Base-by-base conservation (phyloP, 345 rosid species). In the Jatropha curcas region DNA sequence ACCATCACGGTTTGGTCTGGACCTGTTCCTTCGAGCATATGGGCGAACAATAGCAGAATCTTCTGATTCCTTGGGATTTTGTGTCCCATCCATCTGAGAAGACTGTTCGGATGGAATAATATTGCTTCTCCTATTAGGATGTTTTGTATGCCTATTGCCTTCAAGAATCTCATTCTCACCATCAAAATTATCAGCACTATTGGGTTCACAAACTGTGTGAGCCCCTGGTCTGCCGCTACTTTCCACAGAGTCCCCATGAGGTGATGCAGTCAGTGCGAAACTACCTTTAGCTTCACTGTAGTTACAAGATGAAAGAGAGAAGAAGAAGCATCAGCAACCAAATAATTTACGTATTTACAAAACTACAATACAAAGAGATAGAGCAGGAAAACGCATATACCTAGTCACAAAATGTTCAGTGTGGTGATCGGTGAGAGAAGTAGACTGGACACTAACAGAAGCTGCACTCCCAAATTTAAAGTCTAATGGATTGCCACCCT, bases 401-500 rank as follows among this genome's bases (percentile, higher is more conserved):
- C 99, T 89, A 75, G 88, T 88, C 59, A 87, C 84, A 81, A 93
- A 87, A 81, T 88, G 92, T 77, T 91, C 97, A 0, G 84, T 87
- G 14, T 88, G 98, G 82, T 86, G 90, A 85, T 93, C 92, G 37
- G 87, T 82, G 72, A 89, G 84, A 70, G 99, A 96, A 37, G 98
- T 90, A 71, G 99, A 96, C 84, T 96, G 99, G 82, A 91, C 87
- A 78, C 97, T 91, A 71, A 81, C 84, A 9, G 97, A 91, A 73
- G 94, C 83, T 74, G 85, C 87, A 81, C 83, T 82, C 69, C 86
- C 88, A 82, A 88, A 90, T 84, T 90, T 93, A 78, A 91, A 96
- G 81, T 96, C 99, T 86, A 96, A 85, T 63, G 99, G 99, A 87
- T 96, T 89, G 74, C 99, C 99, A 39, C 99, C 98, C 99, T 96